Conservation (phyloP, 257 asterid species). For the Linaria vulgaris region DNA sequence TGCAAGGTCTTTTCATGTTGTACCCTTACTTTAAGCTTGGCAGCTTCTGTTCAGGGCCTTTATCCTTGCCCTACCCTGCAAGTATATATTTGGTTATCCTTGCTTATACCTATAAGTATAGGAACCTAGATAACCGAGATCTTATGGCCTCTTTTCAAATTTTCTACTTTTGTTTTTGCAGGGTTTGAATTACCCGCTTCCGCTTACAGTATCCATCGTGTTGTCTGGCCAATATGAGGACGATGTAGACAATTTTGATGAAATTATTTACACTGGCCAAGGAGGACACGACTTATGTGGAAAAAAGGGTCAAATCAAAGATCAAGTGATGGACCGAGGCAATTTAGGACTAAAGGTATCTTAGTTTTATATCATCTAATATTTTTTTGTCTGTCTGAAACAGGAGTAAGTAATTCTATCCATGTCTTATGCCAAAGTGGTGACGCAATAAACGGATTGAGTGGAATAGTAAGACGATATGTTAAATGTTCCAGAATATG, state of each 20-base stretch:
- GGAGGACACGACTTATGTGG: conserved; percentile 87
- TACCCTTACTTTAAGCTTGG: not conserved
- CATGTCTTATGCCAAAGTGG: too few relatives aligned
- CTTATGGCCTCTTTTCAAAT: too few relatives aligned
- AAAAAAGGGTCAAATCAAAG: conserved; percentile 59
- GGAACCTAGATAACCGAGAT: too few relatives aligned
- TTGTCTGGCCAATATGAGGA: conserved; percentile 95
- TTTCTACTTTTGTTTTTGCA: conserved; percentile 31
- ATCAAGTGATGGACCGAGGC: conserved; percentile 72
- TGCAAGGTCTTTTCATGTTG: not conserved
- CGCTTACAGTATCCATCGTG: conserved; percentile 68
- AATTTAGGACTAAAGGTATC: conserved; percentile 79
- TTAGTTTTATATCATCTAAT: too few relatives aligned
- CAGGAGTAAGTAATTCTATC: not conserved
- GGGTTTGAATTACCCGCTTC: conserved; percentile 47
- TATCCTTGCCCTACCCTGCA: too few relatives aligned
- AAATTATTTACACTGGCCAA: conserved; percentile 82
- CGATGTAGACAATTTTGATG: conserved; percentile 73
- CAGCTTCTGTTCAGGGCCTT: not conserved
- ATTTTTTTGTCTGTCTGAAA: not conserved
- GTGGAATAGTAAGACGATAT: too few relatives aligned
- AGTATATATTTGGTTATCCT: too few relatives aligned
- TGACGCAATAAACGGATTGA: too few relatives aligned
- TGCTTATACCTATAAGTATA: too few relatives aligned
- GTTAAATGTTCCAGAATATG: too few relatives aligned